Percentiles rank a stretch among this genome's conserved stretches.
These are phyloP conservation scores for Aegilops sharonensis DNA, from an alignment of 176 grass and related monocot species.

Conservation along the genomic window DNA sequence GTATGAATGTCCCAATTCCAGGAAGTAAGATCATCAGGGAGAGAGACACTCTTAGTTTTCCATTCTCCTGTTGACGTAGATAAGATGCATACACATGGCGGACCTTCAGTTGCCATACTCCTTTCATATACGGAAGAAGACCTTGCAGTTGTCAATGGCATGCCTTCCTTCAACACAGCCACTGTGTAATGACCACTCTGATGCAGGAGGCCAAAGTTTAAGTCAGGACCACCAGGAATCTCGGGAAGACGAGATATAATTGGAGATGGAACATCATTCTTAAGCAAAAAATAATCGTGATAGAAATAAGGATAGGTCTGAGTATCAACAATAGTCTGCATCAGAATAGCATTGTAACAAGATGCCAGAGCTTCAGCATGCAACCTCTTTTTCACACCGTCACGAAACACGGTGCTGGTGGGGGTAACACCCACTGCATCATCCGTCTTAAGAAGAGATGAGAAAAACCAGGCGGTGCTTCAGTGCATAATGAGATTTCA, in stretches of 20 bases:
- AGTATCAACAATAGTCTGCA: not conserved
- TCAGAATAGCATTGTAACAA: not conserved
- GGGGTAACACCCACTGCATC: not conserved
- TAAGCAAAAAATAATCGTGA: not conserved
- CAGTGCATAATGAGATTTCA: not conserved
- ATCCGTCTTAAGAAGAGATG: not conserved
- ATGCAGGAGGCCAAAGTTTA: not conserved
- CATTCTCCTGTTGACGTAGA: not conserved
- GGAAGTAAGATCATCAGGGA: not conserved
- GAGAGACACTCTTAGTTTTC: not conserved
- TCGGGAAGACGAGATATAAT: not conserved
- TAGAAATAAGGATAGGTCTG: not conserved
- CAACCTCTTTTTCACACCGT: not conserved
- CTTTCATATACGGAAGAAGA: not conserved
- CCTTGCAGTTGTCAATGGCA: not conserved
- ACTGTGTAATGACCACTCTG: not conserved
- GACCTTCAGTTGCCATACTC: not conserved
- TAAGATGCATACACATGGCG: not conserved
- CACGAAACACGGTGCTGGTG: not conserved
- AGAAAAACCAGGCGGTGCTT: not conserved
- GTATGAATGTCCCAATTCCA: not conserved
- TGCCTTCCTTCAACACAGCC: conserved; percentile 1
- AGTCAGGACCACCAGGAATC: not conserved
- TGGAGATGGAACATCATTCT: not conserved
- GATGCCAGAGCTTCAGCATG: not conserved